Evolutionary conservation across 2,329 filamentous ascomycete genomes (phyloP).

Genomic region (Berkeleyomyces basicola): DNA sequence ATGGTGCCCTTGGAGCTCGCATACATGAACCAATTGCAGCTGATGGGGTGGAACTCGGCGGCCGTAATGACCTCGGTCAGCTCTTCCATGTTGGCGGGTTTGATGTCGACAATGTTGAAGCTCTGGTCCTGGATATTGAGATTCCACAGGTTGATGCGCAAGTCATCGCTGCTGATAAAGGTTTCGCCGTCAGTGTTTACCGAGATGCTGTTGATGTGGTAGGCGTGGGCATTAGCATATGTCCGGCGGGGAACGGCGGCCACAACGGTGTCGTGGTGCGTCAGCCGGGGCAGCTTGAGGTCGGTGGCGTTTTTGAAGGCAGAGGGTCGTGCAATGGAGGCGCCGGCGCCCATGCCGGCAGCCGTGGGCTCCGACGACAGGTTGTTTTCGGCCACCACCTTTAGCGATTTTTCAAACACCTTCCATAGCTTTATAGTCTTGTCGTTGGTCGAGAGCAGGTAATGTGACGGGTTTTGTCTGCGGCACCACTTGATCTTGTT

Average conservation of each 20-base stretch:
- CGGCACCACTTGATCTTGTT: conserved; percentile 99
- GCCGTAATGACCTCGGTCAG: conserved; percentile 97
- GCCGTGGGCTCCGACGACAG: conserved; percentile 87
- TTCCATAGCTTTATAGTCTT: conserved; percentile 99
- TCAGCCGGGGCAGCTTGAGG: conserved; percentile 86
- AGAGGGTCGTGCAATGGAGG: conserved; percentile 50
- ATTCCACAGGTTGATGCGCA: conserved; percentile 98
- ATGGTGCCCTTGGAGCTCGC: conserved; percentile 98
- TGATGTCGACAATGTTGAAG: conserved; percentile 99
- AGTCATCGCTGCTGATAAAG: conserved; percentile 95
- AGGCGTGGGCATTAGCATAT: conserved; percentile 95
- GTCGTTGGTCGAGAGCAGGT: conserved; percentile 94
- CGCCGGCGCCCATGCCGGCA: conserved; percentile 55
- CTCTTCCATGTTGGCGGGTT: conserved; percentile 99
- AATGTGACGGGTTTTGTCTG: conserved; percentile 95
- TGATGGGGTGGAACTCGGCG: conserved; percentile 88
- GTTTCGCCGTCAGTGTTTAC: conserved; percentile 99
- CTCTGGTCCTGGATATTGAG: conserved; percentile 98
- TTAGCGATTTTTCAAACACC: conserved; percentile 97
- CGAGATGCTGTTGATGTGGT: conserved; percentile 99
- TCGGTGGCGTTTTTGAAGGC: conserved; percentile 63
- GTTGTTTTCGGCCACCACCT: conserved; percentile 98
- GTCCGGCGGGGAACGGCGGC: conserved; percentile 90
- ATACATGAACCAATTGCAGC: conserved; percentile 99
- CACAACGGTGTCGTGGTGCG: conserved; percentile 95